Conservation (phyloP, 192 early-diverging fungal species). For the Thoreauomyces humboldtii region DNA sequence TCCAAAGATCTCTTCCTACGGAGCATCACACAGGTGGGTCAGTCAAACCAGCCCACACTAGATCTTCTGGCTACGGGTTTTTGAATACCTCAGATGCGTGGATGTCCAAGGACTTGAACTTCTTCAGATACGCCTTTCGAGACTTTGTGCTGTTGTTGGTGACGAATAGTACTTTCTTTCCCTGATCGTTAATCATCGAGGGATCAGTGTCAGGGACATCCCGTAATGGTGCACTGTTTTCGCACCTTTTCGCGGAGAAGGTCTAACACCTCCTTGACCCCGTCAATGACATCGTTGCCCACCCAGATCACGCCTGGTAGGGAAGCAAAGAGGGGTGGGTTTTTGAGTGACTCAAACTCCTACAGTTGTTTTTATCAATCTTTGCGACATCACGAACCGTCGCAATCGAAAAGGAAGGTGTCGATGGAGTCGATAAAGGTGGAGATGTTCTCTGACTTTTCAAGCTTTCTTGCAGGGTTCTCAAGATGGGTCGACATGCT, state of each 20-base stretch:
- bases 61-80: neutral
- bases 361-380: too few species aligned
- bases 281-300: slow-evolving; percentile 64
- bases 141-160: slow-evolving; percentile 97
- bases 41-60: neutral
- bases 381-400: too few species aligned
- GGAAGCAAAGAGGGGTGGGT: too few species aligned
- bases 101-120: slow-evolving; percentile 81
- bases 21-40: neutral
- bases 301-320: slow-evolving; percentile 93
- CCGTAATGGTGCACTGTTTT: neutral
- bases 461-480: neutral
- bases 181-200: slow-evolving; percentile 39
- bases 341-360: too few species aligned
- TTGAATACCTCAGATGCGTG: slow-evolving; percentile 60
- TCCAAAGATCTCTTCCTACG: slow-evolving; percentile 92
- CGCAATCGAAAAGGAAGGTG: slow-evolving; percentile 96
- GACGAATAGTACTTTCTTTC: slow-evolving; percentile 92
- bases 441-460: slow-evolving; percentile 10
- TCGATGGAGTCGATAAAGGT: slow-evolving; percentile 76
- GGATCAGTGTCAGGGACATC: too few species aligned
- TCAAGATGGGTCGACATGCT: too few species aligned
- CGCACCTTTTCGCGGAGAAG: slow-evolving; percentile 65
- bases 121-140: slow-evolving; percentile 71
- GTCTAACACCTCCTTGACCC: slow-evolving; percentile 69